phyloP scores from a whole-genome alignment of 345 rosid genomes.

The Crucihimalaya himalaica region DNA sequence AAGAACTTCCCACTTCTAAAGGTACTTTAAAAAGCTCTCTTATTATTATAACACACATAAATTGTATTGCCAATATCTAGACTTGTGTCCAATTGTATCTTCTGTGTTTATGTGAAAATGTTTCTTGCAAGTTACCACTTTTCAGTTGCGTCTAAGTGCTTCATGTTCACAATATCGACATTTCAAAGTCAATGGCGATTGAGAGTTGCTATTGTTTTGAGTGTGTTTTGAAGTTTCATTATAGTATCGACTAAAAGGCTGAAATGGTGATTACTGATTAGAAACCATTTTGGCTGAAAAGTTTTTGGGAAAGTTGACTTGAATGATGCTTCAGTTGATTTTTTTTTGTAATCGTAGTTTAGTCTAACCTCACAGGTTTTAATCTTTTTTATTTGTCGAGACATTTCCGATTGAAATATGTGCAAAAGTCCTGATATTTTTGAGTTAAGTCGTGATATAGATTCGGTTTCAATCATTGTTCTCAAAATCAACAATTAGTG shows the following conservation, averaged over 20 bases:
- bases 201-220: background rate
- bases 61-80: background rate
- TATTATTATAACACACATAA: background rate
- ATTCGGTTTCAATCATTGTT: background rate
- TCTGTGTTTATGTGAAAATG: background rate
- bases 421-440: background rate
- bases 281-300: background rate
- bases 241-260: background rate
- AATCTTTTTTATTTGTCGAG: no score
- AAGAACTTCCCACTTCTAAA: constrained; percentile 85
- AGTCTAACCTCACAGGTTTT: background rate
- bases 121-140: background rate
- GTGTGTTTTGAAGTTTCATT: background rate
- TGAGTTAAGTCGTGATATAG: background rate
- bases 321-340: background rate
- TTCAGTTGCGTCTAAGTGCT: background rate
- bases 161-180: background rate
- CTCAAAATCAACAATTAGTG: background rate
- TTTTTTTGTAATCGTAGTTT: background rate
- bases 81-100: background rate
- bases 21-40: constrained; percentile 47
- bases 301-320: background rate
- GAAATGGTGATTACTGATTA: background rate
- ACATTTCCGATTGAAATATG: no score
- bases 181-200: background rate